Evolutionary conservation across 129 eudicot genomes (phyloP).

Genomic region (Deinandra increscens): DNA sequence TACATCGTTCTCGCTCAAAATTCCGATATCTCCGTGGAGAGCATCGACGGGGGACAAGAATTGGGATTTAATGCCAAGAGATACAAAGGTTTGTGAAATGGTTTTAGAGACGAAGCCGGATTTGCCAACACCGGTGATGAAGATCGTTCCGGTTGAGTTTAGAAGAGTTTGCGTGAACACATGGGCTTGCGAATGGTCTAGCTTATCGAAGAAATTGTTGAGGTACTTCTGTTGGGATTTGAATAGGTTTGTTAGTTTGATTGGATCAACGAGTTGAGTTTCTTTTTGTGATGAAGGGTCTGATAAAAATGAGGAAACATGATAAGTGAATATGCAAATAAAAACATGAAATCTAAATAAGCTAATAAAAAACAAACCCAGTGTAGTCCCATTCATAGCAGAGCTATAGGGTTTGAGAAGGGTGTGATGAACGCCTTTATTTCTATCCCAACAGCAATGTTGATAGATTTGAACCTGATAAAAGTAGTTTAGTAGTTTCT

Average conservation of each 20-base stretch:
- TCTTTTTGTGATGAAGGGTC: constrained; percentile 24
- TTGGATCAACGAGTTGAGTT: constrained; percentile 35
- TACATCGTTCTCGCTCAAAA: constrained; percentile 42
- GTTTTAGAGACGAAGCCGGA: constrained; percentile 92
- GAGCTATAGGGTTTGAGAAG: too few species aligned
- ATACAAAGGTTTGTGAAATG: constrained; percentile 84
- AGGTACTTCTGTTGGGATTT: constrained; percentile 83
- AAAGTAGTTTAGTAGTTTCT: too few species aligned
- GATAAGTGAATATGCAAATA: too few species aligned
- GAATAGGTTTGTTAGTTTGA: constrained; percentile 63
- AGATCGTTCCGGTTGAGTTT: constrained; percentile 62
- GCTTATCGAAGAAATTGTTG: constrained; percentile 73
- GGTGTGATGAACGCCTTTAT: too few species aligned
- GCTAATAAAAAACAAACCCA: too few species aligned
- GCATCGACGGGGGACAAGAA: constrained; percentile 89
- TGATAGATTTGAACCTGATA: too few species aligned
- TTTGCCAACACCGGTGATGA: constrained; percentile 88
- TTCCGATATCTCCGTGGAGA: constrained; percentile 90
- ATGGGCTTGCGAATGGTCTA: constrained; percentile 67
- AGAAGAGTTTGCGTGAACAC: constrained; percentile 78
- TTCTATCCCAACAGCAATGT: too few species aligned
- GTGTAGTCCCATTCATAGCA: too few species aligned
- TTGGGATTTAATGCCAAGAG: constrained; percentile 67
- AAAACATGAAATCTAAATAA: too few species aligned
- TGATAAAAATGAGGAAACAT: constrained; percentile 22